These are phyloP conservation scores for Zoysia japonica DNA, from an alignment of 176 grass and related monocot species.

Conservation along the genomic window DNA sequence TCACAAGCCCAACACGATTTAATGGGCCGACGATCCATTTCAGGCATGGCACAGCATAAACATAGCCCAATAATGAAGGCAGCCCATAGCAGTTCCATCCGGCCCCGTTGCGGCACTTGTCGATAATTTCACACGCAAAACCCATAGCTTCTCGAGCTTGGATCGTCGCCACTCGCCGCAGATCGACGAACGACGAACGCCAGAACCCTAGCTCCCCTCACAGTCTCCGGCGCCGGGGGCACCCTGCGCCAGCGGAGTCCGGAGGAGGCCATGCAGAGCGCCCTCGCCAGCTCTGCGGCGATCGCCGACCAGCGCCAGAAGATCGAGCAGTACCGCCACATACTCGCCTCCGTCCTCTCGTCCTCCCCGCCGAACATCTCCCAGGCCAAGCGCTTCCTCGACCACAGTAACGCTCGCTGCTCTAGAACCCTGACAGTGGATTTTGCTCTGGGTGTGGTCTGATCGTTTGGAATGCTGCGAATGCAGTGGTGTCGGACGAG, in stretches of 20 bases:
- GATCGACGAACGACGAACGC: conserved; percentile 39
- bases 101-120: background rate
- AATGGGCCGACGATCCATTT: background rate
- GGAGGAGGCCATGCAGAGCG: conserved; percentile 60
- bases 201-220: conserved; percentile 38
- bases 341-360: conserved; percentile 88
- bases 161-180: conserved; percentile 4
- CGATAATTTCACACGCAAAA: background rate
- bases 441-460: background rate
- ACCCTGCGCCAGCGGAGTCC: background rate
- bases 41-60: too few species aligned
- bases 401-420: conserved; percentile 65
- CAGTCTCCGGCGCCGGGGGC: conserved; percentile 26
- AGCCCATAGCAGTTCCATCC: background rate
- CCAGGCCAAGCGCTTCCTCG: conserved; percentile 91
- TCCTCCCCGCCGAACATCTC: conserved; percentile 74
- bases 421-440: background rate
- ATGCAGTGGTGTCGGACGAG: conserved; percentile 88
- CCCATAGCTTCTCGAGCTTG: background rate
- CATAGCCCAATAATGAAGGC: background rate
- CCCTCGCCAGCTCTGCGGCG: conserved; percentile 68
- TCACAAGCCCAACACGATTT: background rate
- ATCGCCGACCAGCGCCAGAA: conserved; percentile 90
- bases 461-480: conserved; percentile 13
- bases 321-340: conserved; percentile 95